Evolutionary conservation across 345 rosid species (phyloP), one percentile per base, ranked within the genome.

Genomic region (Aurinia saxatilis): DNA sequence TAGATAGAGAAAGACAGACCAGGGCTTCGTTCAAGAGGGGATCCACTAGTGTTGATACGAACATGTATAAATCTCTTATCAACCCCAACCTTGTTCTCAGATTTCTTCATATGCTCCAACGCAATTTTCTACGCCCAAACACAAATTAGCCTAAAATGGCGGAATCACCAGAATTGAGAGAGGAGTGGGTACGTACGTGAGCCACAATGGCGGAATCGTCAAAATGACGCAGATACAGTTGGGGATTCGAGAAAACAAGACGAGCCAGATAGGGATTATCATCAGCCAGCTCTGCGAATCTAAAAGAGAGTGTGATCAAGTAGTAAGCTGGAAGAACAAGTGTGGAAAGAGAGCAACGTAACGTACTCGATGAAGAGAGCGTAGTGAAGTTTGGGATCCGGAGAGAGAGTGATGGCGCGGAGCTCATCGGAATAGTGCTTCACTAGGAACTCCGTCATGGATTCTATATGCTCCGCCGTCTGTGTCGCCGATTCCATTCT

Each of bases 21-120:
- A n/a, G 64, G 76, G 68, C 73, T 86, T 71, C 47, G 75, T 68
- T 92, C 96, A 17, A 87, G 81, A 42, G 96, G 87, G 34, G 93
- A 89, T 56, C 98, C 96, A 53, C 78, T 65, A 62, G 81, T 77
- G 68, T 83, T 77, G 44, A 92, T 69, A 14, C 97, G 93, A 58
- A 90, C 88, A 73, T 87, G 95, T 74, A 93, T 80, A 75, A 81
- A 87, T 7, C 79, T 78, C 89, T 92, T 93, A 77, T 72, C 78
- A 17, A 74, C 57, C 40, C 85, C 95, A 38, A 48, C 38, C 63
- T 73, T 62, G 7, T 72, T 72, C 78, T 78, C 78, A 4, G 66
- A 69, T 42, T 31, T 72, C 65, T 53, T 79, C 83, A 84, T 65
- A 60, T 82, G 65, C 44, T 67, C 79, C 61, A 86, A 68, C 19